Conservation (phyloP, 176 grass and related monocot species). For the Chloris gayana region DNA sequence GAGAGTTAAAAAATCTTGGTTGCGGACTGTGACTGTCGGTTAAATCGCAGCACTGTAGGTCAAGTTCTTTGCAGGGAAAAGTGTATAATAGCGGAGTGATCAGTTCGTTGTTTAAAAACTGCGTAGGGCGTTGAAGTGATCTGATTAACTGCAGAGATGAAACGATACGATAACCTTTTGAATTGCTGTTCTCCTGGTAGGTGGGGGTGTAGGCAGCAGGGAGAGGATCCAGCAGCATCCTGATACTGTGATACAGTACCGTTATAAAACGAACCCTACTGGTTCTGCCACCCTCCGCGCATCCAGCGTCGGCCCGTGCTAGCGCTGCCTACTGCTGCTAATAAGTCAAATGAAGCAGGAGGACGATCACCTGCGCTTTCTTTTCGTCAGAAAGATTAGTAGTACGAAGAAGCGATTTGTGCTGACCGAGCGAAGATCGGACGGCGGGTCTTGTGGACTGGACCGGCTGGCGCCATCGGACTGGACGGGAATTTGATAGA, state of each 20-base stretch:
- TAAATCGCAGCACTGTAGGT: too few relatives aligned
- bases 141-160: not conserved
- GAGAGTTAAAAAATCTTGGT: not conserved
- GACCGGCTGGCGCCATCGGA: not conserved
- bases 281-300: constrained; percentile 18
- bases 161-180: constrained; percentile 35
- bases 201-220: not conserved
- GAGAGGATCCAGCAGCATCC: not conserved
- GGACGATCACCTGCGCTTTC: too few relatives aligned
- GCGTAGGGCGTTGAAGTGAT: constrained; percentile 1
- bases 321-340: not conserved
- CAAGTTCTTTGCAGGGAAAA: not conserved
- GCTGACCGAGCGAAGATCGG: too few relatives aligned
- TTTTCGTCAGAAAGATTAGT: too few relatives aligned
- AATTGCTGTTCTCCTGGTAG: not conserved
- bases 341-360: not conserved
- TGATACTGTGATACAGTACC: not conserved
- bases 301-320: constrained; percentile 8
- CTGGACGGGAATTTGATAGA: not conserved
- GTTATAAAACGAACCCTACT: constrained; percentile 21
- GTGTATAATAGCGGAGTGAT: not conserved
- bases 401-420: too few relatives aligned
- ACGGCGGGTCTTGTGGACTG: too few relatives aligned
- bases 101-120: not conserved
- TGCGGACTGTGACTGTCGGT: not conserved